These are phyloP conservation scores for Naganishia vishniacii DNA, from an alignment of 768 basidiomycete genomes.

Conservation along the genomic window DNA sequence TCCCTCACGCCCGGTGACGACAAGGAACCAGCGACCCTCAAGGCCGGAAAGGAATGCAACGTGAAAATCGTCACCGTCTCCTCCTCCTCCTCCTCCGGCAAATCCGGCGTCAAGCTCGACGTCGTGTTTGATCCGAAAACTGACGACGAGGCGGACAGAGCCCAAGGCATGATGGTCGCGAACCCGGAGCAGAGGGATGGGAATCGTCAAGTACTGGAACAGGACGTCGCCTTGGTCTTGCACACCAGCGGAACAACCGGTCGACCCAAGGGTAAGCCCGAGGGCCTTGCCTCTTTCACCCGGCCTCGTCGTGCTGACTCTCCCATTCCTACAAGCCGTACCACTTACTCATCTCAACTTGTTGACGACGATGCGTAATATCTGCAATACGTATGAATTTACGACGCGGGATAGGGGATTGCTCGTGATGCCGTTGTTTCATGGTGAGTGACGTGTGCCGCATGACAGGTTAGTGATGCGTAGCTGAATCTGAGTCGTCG, in stretches of 20 bases:
- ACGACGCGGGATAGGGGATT: slow-evolving; percentile 42
- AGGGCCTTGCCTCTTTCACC: not conserved
- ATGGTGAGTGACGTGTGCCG: slow-evolving; percentile 13
- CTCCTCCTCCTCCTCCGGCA: not conserved
- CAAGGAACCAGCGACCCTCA: slow-evolving; percentile 22
- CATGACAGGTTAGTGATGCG: too few relatives aligned
- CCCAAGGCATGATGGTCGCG: slow-evolving; percentile 7
- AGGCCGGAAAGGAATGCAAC: slow-evolving; percentile 23
- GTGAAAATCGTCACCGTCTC: slow-evolving; percentile 24
- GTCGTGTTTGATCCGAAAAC: slow-evolving; percentile 7
- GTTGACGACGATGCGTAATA: slow-evolving; percentile 45
- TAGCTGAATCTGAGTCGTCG: too few relatives aligned
- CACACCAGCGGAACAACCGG: slow-evolving; percentile 62
- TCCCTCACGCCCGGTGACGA: not conserved
- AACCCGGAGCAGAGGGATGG: slow-evolving; percentile 20
- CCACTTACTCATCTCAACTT: slow-evolving; percentile 48
- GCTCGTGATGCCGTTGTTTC: slow-evolving; percentile 53
- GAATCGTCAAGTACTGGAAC: slow-evolving; percentile 40
- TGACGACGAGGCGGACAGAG: not conserved
- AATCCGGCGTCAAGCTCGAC: slow-evolving; percentile 16
- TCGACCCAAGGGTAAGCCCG: slow-evolving; percentile 54
- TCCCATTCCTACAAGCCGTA: too few relatives aligned
- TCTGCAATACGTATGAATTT: slow-evolving; percentile 47
- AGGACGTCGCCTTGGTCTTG: slow-evolving; percentile 57
- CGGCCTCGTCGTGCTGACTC: too few relatives aligned